Conservation (phyloP, 2,329 filamentous ascomycete genomes). For the Leptodontidium sp. region DNA sequence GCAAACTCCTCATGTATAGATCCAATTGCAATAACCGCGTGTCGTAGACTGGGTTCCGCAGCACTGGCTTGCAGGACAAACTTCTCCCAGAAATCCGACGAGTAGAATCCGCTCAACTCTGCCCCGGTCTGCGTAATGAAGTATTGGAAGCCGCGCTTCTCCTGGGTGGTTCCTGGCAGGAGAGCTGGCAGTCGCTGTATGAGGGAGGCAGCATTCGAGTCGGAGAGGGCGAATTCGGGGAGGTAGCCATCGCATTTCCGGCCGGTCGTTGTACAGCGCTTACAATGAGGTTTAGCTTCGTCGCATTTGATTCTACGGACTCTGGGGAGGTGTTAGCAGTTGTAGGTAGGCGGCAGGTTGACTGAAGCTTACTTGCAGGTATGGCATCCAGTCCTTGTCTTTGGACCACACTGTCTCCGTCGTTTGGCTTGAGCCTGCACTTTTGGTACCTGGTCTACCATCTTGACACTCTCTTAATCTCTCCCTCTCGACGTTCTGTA, state of each 20-base stretch:
- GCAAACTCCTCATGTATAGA: conserved; percentile 44
- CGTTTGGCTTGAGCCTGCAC: neutral
- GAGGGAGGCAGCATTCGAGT: conserved; percentile 22
- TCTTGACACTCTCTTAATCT: neutral
- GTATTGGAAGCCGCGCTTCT: conserved; percentile 42
- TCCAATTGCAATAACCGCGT: conserved; percentile 45
- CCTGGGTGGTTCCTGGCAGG: conserved; percentile 38
- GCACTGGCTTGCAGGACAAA: conserved; percentile 42
- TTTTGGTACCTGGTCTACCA: neutral
- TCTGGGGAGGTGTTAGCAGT: conserved; percentile 26
- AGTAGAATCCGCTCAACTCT: conserved; percentile 43
- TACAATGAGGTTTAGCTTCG: conserved; percentile 40
- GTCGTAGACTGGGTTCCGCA: conserved; percentile 40
- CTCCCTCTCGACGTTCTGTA: neutral
- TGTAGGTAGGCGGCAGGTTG: neutral
- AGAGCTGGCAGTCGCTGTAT: conserved; percentile 35
- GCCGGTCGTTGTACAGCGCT: conserved; percentile 39
- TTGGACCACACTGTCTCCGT: conserved; percentile 35
- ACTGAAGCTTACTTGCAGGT: conserved; percentile 41
- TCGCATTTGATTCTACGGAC: conserved; percentile 43
- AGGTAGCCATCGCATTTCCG: conserved; percentile 42
- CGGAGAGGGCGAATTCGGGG: conserved; percentile 16
- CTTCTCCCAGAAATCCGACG: conserved; percentile 41
- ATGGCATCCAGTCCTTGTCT: conserved; percentile 38
- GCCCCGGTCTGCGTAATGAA: conserved; percentile 41